A percentile compares a stretch with the other conserved stretches of the same genome.
Conservation (phyloP, 345 rosid genomes). For the Pistacia integerrima region DNA sequence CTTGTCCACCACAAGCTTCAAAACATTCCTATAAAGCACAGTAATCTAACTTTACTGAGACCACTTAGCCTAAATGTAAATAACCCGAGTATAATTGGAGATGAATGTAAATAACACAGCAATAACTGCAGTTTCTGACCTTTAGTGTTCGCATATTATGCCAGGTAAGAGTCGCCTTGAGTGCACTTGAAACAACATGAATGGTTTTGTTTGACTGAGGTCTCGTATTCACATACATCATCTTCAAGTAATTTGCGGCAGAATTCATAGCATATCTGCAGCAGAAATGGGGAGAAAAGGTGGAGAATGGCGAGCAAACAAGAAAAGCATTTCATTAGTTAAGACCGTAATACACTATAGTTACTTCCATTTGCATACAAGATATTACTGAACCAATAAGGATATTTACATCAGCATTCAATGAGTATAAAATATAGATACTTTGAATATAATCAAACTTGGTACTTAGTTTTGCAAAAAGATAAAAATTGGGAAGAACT, state of each 20-base stretch:
- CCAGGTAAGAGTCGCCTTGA: conserved; percentile 81
- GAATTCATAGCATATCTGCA: conserved; percentile 81
- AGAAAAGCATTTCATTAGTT: background rate
- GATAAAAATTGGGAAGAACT: background rate
- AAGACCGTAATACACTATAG: background rate
- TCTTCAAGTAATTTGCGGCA: conserved; percentile 80
- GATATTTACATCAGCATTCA: background rate
- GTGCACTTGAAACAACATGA: conserved; percentile 82
- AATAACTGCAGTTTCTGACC: conserved; percentile 40
- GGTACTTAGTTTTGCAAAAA: background rate
- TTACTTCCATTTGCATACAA: background rate
- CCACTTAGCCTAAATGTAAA: background rate
- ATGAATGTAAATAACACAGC: background rate
- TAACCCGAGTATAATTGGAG: background rate
- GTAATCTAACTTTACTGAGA: conserved; percentile 8
- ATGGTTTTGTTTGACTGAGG: conserved; percentile 72
- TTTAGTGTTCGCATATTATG: conserved; percentile 95
- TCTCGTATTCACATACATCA: conserved; percentile 69
- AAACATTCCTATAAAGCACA: conserved; percentile 72
- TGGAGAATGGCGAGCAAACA: background rate
- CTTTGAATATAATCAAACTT: background rate
- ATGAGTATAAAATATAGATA: background rate
- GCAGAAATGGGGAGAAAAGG: background rate
- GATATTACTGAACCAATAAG: background rate
- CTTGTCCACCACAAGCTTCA: conserved; percentile 98